Base-by-base conservation (phyloP, 2,329 filamentous ascomycete genomes). In the Phialocephala subalpina region DNA sequence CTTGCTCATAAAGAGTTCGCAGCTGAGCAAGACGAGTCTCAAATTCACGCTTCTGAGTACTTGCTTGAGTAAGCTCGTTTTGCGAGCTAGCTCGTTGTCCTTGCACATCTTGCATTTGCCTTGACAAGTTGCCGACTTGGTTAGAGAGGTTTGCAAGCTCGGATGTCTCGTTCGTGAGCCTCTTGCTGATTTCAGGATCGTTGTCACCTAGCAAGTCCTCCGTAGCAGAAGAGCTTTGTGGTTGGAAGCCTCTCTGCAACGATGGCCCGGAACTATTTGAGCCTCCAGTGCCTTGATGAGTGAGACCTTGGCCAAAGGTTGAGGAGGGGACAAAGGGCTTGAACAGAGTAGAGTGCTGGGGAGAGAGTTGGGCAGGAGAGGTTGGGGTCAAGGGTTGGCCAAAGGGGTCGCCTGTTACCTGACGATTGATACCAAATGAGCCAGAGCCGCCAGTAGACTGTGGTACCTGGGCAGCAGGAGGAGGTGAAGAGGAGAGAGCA, bases 61-160 rank as follows among this genome's bases (percentile, higher is more conserved):
- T 92, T 36, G 92, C 90, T 75, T 94, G 92, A 67, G 86, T 92
- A 60, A 98, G 81, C 66, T 97, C 93, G 70, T 91, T 90, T 78
- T 97, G 94, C 0, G 92, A 91, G 1, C 88, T 87, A 5, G 83
- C 86, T 69, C 94, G 91, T 80, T 97, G 95, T 38, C 85, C 88
- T 77, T 97, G 93, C 1, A 97, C 91, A 72, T 95, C 93, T 76
- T 97, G 93, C 89, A 97, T 97, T 80, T 99, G 94, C 75, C 91
- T 97, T 0, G 94, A 92, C 63, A 99, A 81, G 2, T 92, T 95
- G 36, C 93, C 90, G 70, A 99, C 93, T 78, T 98, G 96, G 77
- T 97, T 98, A 0, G 95, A 97, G 72, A 99, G 84, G 76, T 99
- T 98, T 60, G 94, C 96, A 65, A 99, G 85, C 78, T 99, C 96